These are phyloP conservation scores for Millerago galiae DNA, from an alignment of 805 yeast species.

Conservation along the genomic window DNA sequence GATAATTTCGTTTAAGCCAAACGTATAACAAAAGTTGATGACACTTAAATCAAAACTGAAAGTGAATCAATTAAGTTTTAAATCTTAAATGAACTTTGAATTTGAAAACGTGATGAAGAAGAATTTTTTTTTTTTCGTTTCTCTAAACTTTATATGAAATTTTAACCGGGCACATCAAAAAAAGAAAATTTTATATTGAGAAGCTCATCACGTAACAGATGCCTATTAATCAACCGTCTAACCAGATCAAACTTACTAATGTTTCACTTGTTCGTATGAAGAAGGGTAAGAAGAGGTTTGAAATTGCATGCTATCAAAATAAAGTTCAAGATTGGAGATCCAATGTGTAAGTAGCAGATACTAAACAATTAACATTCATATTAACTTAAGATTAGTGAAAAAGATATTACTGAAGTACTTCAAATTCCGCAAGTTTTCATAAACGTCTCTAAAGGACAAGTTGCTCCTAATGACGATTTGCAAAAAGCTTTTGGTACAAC, in stretches of 20 bases:
- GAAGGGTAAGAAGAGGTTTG: slow-evolving; percentile 87
- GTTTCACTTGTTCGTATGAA: slow-evolving; percentile 89
- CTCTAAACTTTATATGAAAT: too few relatives aligned
- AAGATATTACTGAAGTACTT: slow-evolving; percentile 89
- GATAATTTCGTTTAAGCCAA: too few relatives aligned
- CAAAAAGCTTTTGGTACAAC: slow-evolving; percentile 68
- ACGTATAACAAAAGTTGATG: too few relatives aligned
- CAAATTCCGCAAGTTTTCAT: slow-evolving; percentile 93
- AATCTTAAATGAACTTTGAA: too few relatives aligned
- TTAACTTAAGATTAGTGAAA: slow-evolving; percentile 40
- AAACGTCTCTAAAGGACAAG: slow-evolving; percentile 91
- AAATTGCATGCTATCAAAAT: slow-evolving; percentile 93
- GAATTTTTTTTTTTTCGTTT: not conserved
- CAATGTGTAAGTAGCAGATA: slow-evolving; percentile 40
- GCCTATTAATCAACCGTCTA: slow-evolving; percentile 80
- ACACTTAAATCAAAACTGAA: too few relatives aligned
- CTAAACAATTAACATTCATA: slow-evolving; percentile 9
- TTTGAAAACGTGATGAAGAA: not conserved
- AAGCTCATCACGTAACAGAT: slow-evolving; percentile 20
- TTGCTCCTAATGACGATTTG: slow-evolving; percentile 83
- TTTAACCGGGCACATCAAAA: not conserved
- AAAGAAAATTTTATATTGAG: not conserved
- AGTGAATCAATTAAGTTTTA: too few relatives aligned
- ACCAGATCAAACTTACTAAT: slow-evolving; percentile 86
- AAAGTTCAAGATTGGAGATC: slow-evolving; percentile 94